Percentiles rank a stretch among this genome's conserved stretches.
These are phyloP conservation scores for Aotearoamyces nothofagi DNA, from an alignment of 2,329 filamentous ascomycete species.

Conservation along the genomic window DNA sequence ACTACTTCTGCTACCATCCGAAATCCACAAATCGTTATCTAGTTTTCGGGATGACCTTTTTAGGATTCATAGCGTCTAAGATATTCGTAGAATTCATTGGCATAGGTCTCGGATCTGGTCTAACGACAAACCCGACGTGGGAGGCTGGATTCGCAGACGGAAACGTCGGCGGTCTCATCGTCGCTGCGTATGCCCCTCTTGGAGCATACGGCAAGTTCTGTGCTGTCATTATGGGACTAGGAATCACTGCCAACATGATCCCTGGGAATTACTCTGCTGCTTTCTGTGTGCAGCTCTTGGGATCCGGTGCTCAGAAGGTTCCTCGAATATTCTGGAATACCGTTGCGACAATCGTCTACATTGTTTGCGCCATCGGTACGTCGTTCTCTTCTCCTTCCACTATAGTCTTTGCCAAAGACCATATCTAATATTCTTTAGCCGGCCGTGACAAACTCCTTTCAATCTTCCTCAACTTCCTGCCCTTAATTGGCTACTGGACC, in stretches of 20 bases:
- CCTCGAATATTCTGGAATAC: constrained; percentile 53
- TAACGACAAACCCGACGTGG: constrained; percentile 35
- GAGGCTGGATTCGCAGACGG: constrained; percentile 32
- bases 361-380: constrained; percentile 49
- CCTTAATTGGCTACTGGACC: constrained; percentile 58
- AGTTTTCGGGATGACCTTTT: constrained; percentile 39
- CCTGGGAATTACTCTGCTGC: constrained; percentile 48
- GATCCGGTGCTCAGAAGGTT: constrained; percentile 37
- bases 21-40: constrained; percentile 26
- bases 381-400: too few species aligned
- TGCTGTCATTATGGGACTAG: constrained; percentile 46
- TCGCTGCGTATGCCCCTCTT: constrained; percentile 42
- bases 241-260: constrained; percentile 50
- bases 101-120: constrained; percentile 44
- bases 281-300: constrained; percentile 51
- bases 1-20: constrained; percentile 53
- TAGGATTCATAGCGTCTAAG: constrained; percentile 40
- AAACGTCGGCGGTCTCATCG: constrained; percentile 49
- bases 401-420: too few species aligned
- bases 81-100: constrained; percentile 45
- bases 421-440: too few species aligned
- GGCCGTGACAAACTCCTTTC: constrained; percentile 43
- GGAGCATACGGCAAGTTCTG: constrained; percentile 52
- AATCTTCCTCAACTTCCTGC: constrained; percentile 56
- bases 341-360: constrained; percentile 43